A percentile compares a stretch with the other conserved stretches of the same genome.
Conservation (phyloP, 441 rosid genomes). For the Euphorbia schlechtendalii region DNA sequence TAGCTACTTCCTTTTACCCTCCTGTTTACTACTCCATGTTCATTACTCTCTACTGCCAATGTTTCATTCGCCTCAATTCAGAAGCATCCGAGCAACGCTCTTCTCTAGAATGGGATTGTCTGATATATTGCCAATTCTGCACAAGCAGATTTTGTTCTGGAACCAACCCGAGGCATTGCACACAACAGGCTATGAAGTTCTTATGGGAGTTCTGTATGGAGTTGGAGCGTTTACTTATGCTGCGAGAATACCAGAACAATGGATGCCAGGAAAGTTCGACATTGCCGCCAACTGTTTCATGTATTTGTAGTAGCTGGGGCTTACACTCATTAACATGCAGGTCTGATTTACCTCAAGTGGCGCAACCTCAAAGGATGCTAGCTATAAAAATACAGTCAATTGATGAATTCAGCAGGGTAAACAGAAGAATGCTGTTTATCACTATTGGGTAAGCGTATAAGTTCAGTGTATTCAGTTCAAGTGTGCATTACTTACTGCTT, state of each 20-base stretch:
- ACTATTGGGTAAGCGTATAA: background rate
- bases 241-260: constrained; percentile 76
- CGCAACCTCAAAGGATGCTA: constrained; percentile 58
- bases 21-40: constrained; percentile 77
- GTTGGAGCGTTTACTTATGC: constrained; percentile 79
- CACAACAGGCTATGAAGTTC: constrained; percentile 68
- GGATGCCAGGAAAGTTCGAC: constrained; percentile 92
- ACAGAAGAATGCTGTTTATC: background rate
- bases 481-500: background rate
- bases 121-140: constrained; percentile 63
- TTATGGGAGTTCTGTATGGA: constrained; percentile 72
- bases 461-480: background rate
- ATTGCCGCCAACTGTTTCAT: constrained; percentile 90
- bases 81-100: constrained; percentile 59
- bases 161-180: constrained; percentile 80
- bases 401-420: background rate
- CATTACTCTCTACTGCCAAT: constrained; percentile 60
- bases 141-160: constrained; percentile 74
- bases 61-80: constrained; percentile 70
- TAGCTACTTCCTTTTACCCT: constrained; percentile 82
- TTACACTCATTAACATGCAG: constrained; percentile 61
- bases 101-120: constrained; percentile 83
- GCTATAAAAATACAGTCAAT: constrained; percentile 3
- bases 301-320: constrained; percentile 70
- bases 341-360: constrained; percentile 66